Conservation (phyloP, 148 eudicot genomes). For the Amaranthus hypochondriacus region DNA sequence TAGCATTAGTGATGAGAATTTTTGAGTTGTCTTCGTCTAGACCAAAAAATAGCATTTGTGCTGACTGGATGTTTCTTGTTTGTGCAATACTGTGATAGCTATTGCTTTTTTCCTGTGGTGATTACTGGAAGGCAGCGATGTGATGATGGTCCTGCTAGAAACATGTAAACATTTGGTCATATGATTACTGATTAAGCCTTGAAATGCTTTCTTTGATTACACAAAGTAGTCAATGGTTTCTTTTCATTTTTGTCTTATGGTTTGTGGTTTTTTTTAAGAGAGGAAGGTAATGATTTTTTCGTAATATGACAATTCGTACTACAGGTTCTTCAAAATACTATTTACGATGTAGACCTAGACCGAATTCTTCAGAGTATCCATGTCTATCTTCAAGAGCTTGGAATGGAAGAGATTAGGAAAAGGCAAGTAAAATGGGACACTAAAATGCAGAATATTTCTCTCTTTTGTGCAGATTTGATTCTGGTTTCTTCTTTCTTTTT, state of each 20-base stretch:
- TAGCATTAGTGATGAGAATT: no score
- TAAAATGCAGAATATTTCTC: not conserved
- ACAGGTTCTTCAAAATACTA: constrained; percentile 95
- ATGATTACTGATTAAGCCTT: no score
- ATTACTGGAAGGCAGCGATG: no score
- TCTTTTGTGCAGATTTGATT: not conserved
- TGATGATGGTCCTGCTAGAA: no score
- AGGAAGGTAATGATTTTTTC: not conserved
- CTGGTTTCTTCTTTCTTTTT: not conserved
- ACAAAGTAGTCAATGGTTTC: no score
- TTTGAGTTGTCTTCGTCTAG: no score
- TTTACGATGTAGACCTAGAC: constrained; percentile 90
- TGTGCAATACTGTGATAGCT: no score
- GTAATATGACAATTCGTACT: constrained; percentile 16
- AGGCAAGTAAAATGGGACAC: constrained; percentile 42
- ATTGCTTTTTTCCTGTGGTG: no score
- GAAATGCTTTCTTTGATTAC: no score
- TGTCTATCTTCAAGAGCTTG: constrained; percentile 87
- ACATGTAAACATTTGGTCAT: no score
- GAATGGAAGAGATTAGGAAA: constrained; percentile 98
- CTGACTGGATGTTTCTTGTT: no score
- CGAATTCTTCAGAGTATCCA: constrained; percentile 95
- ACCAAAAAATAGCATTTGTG: no score
- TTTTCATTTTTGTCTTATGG: not conserved
- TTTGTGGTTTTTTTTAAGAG: not conserved